Conservation (phyloP, 441 rosid species). For the Eutrema salsugineum region DNA sequence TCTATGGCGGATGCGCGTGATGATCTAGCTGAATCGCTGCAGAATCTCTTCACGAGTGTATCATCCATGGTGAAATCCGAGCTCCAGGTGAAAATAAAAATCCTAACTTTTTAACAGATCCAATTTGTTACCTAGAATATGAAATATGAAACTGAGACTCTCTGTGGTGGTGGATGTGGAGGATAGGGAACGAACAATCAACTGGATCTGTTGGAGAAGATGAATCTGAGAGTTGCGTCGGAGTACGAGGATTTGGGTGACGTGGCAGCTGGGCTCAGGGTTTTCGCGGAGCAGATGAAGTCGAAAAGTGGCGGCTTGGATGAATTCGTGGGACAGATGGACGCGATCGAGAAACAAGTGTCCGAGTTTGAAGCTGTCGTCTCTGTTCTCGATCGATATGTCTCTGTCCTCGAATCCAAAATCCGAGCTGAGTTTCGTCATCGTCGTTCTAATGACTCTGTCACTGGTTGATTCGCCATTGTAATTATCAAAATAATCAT, state of each 20-base stretch:
- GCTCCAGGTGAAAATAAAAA: conserved; percentile 63
- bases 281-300: conserved; percentile 76
- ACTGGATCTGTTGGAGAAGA: conserved; percentile 77
- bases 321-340: conserved; percentile 70
- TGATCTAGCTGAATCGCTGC: conserved; percentile 63
- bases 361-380: conserved; percentile 77
- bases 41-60: conserved; percentile 58
- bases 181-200: conserved; percentile 60
- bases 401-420: conserved; percentile 68
- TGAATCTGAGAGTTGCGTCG: conserved; percentile 68
- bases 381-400: conserved; percentile 78
- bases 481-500: not conserved
- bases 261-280: conserved; percentile 73
- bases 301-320: conserved; percentile 59
- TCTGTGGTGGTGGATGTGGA: not conserved
- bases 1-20: conserved; percentile 32
- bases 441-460: conserved; percentile 8
- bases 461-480: not conserved
- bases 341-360: conserved; percentile 69
- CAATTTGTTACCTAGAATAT: not conserved
- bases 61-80: conserved; percentile 77
- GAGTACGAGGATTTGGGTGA: conserved; percentile 75
- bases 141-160: not conserved
- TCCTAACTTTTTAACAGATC: not conserved
- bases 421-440: conserved; percentile 41